A percentile compares a stretch with the other conserved stretches of the same genome.
phyloP scores from a whole-genome alignment of 2,329 filamentous ascomycete genomes.

The Hypomyces rosellus region DNA sequence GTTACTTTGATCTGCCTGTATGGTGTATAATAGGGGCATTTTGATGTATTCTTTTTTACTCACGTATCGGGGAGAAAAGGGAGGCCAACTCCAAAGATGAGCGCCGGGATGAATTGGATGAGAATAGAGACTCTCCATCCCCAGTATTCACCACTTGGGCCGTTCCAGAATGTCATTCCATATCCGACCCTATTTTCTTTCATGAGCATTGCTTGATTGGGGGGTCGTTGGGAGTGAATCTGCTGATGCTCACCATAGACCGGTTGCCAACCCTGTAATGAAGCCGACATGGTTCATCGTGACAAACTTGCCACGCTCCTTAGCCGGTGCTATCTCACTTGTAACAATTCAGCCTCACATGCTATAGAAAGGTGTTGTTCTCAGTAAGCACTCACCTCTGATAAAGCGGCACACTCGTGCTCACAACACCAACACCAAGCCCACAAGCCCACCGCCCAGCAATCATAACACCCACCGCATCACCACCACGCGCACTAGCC shows the following conservation, averaged over 20 bases:
- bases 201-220: neutral
- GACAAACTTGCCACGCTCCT: conserved; percentile 48
- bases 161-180: conserved; percentile 47
- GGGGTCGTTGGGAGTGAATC: neutral
- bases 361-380: too few relatives aligned
- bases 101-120: conserved; percentile 44
- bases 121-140: conserved; percentile 50
- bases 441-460: conserved; percentile 46
- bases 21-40: too few relatives aligned
- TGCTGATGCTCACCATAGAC: conserved; percentile 42
- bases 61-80: conserved; percentile 51
- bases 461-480: conserved; percentile 42
- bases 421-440: conserved; percentile 47
- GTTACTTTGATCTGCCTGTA: too few relatives aligned
- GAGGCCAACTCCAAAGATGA: conserved; percentile 43
- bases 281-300: conserved; percentile 56
- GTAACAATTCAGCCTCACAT: neutral
- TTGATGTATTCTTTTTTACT: conserved; percentile 24
- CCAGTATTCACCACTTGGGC: conserved; percentile 34
- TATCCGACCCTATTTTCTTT: conserved; percentile 45
- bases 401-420: conserved; percentile 51
- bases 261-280: conserved; percentile 45
- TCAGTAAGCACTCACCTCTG: conserved; percentile 38
- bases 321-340: conserved; percentile 50
- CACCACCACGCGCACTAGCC: conserved; percentile 34